Evolutionary conservation across 1,284 basidiomycete species (phyloP).

Genomic region (Cutaneotrichosporon curvatum): DNA sequence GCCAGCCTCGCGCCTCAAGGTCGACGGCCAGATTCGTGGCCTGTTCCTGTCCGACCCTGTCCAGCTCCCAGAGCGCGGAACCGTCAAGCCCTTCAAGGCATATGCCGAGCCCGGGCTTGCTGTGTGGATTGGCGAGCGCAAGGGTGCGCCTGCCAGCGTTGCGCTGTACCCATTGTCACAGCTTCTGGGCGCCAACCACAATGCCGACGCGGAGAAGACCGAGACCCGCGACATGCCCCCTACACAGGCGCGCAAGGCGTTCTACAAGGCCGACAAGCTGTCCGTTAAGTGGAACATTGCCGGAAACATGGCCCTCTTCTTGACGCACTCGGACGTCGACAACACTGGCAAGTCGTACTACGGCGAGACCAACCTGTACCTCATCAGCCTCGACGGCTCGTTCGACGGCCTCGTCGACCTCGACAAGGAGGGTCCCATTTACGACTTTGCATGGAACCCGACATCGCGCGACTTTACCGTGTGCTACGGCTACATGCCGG

Average conservation of each 20-base stretch:
- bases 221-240: constrained; percentile 38
- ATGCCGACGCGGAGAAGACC: constrained; percentile 56
- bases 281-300: constrained; percentile 94
- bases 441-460: constrained; percentile 96
- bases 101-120: constrained; percentile 53
- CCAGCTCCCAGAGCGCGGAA: constrained; percentile 27
- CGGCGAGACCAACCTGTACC: constrained; percentile 91
- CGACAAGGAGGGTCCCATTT: constrained; percentile 96
- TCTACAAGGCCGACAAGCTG: constrained; percentile 92
- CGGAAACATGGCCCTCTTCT: constrained; percentile 67
- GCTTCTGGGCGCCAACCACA: constrained; percentile 47
- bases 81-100: constrained; percentile 27
- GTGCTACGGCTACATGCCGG: constrained; percentile 91
- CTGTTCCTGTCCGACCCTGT: constrained; percentile 38
- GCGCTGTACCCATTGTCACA: constrained; percentile 72
- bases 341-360: constrained; percentile 97
- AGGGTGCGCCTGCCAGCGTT: constrained; percentile 87
- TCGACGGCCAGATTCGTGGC: constrained; percentile 41
- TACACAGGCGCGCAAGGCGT: constrained; percentile 63
- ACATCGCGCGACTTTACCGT: constrained; percentile 95
- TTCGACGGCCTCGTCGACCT: constrained; percentile 88
- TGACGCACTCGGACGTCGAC: constrained; percentile 95
- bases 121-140: constrained; percentile 89
- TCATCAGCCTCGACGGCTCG: constrained; percentile 88
- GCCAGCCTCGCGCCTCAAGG: constrained; percentile 33